phyloP scores from a whole-genome alignment of 352 stramenopile species.

The Globisporangium spiculum region DNA sequence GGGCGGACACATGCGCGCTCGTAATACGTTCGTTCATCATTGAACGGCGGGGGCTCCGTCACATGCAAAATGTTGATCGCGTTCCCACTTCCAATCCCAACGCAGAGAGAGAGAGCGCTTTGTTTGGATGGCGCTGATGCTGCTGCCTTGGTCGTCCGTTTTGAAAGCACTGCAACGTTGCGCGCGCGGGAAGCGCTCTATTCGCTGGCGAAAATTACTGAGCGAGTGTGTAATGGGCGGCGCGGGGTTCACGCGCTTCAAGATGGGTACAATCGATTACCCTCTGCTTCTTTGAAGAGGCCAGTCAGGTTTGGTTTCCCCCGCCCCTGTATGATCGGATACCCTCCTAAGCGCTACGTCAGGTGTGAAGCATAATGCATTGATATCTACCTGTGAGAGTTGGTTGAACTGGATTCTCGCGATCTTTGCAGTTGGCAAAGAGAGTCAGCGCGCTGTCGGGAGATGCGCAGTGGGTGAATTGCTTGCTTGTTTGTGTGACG shows the following conservation, averaged over 20 bases:
- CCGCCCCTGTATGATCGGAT: neutral
- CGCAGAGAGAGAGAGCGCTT: too few relatives aligned
- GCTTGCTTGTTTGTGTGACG: neutral
- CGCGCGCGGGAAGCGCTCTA: neutral
- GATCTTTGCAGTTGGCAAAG: neutral
- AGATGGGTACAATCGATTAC: constrained; percentile 5
- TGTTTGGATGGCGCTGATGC: neutral
- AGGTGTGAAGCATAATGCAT: neutral
- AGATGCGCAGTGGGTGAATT: constrained; percentile 2
- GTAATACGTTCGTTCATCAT: neutral
- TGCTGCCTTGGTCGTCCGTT: neutral
- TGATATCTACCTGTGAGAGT: neutral
- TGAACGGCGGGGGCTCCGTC: neutral
- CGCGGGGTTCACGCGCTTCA: constrained; percentile 4
- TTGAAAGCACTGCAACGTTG: neutral
- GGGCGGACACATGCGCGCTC: neutral
- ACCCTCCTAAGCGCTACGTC: neutral
- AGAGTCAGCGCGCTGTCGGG: neutral
- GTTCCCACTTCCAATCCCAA: neutral
- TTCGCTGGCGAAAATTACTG: neutral
- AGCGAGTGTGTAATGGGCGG: constrained; percentile 2
- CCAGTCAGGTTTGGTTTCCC: neutral
- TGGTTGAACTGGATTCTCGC: constrained; percentile 6
- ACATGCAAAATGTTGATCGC: neutral
- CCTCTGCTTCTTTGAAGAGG: neutral